These are phyloP conservation scores for Gossypium gossypioides DNA, from an alignment of 441 rosid species.

Conservation along the genomic window DNA sequence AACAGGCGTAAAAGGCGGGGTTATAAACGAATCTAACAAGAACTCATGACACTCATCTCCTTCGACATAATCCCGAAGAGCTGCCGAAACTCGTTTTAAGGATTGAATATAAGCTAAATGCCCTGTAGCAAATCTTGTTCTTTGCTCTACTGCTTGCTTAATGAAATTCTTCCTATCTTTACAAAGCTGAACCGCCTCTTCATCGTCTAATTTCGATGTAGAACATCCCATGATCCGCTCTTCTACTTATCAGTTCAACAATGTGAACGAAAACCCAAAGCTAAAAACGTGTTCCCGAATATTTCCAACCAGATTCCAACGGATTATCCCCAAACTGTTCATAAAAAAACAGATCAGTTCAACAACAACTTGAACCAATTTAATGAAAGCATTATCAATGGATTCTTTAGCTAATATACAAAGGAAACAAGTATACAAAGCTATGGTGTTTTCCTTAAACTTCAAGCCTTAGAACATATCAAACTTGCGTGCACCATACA, in stretches of 20 bases:
- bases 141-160: conserved; percentile 77
- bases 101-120: conserved; percentile 81
- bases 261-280: conserved; percentile 23
- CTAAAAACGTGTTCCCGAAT: background rate
- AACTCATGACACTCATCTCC: conserved; percentile 68
- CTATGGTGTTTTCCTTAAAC: conserved; percentile 29
- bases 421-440: conserved; percentile 9
- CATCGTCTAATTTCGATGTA: conserved; percentile 70
- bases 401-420: background rate
- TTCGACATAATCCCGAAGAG: conserved; percentile 61
- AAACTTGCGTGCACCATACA: conserved; percentile 1
- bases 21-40: conserved; percentile 47
- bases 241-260: background rate
- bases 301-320: conserved; percentile 28
- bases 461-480: conserved; percentile 23
- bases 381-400: conserved; percentile 1
- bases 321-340: conserved; percentile 23
- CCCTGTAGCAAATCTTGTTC: conserved; percentile 66
- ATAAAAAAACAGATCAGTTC: conserved; percentile 8
- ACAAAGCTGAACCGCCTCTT: conserved; percentile 88
- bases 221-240: conserved; percentile 78
- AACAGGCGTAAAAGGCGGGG: conserved; percentile 44
- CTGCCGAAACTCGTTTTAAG: conserved; percentile 72
- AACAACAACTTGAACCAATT: background rate
- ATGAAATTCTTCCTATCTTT: conserved; percentile 79